A percentile compares a stretch with the other conserved stretches of the same genome.
Evolutionary conservation across 345 rosid species (phyloP).

Genomic region (Pugionium dolabratum): DNA sequence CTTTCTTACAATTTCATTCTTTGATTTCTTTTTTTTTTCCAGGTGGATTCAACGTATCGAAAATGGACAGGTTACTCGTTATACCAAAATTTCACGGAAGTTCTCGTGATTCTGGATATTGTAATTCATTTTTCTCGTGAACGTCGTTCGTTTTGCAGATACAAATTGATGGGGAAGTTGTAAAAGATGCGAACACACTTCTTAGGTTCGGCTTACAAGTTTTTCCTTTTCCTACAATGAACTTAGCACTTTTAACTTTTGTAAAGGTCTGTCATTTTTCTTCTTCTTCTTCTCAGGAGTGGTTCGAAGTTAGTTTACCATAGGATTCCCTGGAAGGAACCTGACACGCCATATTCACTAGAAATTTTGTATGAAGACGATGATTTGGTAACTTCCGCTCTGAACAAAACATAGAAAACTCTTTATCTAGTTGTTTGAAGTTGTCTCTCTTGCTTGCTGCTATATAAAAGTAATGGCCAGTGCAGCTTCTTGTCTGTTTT

Average conservation of each 20-base stretch:
- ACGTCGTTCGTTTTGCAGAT: constrained; percentile 48
- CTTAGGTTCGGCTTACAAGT: constrained; percentile 49
- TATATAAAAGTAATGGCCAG: constrained; percentile 8
- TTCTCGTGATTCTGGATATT: neutral
- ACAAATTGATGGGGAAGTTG: constrained; percentile 56
- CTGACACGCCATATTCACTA: constrained; percentile 58
- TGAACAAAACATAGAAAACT: neutral
- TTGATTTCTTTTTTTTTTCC: constrained; percentile 19
- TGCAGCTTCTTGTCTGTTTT: constrained; percentile 15
- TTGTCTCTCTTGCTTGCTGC: neutral
- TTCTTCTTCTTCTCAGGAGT: constrained; percentile 40
- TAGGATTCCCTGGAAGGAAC: constrained; percentile 94
- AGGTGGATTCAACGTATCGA: constrained; percentile 89
- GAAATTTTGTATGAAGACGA: constrained; percentile 69
- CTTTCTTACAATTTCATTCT: neutral
- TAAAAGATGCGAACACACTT: constrained; percentile 51
- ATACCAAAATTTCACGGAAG: neutral
- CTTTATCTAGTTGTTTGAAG: neutral
- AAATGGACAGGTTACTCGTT: constrained; percentile 66
- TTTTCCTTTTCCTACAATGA: neutral
- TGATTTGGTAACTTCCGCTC: constrained; percentile 54
- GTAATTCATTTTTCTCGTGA: neutral
- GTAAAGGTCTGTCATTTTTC: constrained; percentile 12
- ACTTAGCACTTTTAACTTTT: neutral
- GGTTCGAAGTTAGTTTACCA: constrained; percentile 67